Evolutionary conservation across 2,329 filamentous ascomycete species (phyloP), one percentile per base, ranked within the genome.

Genomic region (Tolypocladium capitatum): DNA sequence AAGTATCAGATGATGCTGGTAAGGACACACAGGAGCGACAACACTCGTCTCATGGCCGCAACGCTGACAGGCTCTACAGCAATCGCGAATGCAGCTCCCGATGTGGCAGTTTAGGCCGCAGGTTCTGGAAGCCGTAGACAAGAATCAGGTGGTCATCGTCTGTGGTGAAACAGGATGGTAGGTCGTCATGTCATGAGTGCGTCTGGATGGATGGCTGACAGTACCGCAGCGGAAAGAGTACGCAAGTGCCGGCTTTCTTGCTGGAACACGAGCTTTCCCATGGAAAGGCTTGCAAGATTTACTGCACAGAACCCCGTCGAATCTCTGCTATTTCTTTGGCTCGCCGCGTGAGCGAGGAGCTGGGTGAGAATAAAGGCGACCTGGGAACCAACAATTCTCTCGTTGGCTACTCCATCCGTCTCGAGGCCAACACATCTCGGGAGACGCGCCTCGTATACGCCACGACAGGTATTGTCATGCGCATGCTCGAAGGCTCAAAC

Each of bases 291-390:
- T 97, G 90, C 67, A 96, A 94, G 59, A 82, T 98, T 11, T 97
- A 91, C 62, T 95, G 92, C 61, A 96, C 92, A 0, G 90, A 98
- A 62, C 92, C 92, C 33, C 81, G 92, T 40, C 82, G 92, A 61
- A 98, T 98, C 52, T 98, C 92, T 16, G 92, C 92, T 10, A 91
- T 98, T 36, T 97, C 92, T 14, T 72, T 98, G 43, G 92, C 92
- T 36, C 82, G 86, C 48, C 83, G 92, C 60, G 92, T 98, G 18
- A 95, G 90, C 59, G 88, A 96, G 63, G 92, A 98, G 62, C 74
- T 98, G 24, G 92, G 92, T 8, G 92, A 98, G 63, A 79, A 75
- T 46, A 84, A 81, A 52, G 79, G 78, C 49, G 91, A 95, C 52
- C 67, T 97, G 38, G 92, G 92, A 35, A 94, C 88, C 0, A 69